A percentile compares a stretch with the other conserved stretches of the same genome.
Conservation (phyloP, 495 filamentous ascomycete species). For the Amorphotheca resinae region DNA sequence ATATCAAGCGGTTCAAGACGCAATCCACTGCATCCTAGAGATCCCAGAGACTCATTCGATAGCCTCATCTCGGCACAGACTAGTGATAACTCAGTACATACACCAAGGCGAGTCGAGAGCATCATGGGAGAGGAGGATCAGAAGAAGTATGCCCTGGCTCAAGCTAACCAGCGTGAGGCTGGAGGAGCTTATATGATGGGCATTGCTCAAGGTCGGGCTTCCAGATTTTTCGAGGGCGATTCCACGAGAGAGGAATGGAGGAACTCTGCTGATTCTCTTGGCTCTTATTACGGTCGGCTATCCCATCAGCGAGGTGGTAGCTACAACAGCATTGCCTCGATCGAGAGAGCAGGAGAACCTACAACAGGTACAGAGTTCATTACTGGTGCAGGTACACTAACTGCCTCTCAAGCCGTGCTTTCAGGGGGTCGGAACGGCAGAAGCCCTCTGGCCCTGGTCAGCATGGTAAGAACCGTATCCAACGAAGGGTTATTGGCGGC, state of each 20-base stretch:
- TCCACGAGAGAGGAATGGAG: conserved; percentile 32
- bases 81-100: conserved; percentile 49
- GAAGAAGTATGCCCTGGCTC: conserved; percentile 55
- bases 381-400: background rate
- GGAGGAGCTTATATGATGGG: conserved; percentile 36
- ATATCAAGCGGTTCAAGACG: conserved; percentile 22
- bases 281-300: conserved; percentile 9
- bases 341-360: background rate
- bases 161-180: conserved; percentile 42
- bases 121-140: conserved; percentile 71
- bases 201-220: conserved; percentile 37
- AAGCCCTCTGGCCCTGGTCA: conserved; percentile 5
- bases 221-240: conserved; percentile 40
- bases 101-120: conserved; percentile 69
- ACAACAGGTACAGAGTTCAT: background rate
- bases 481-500: background rate
- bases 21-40: conserved; percentile 42
- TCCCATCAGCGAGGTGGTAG: conserved; percentile 5
- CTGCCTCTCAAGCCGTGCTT: background rate
- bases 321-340: conserved; percentile 5
- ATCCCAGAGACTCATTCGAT: conserved; percentile 58
- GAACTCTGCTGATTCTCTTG: conserved; percentile 28
- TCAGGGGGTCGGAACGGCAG: conserved; percentile 1
- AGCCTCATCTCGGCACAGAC: conserved; percentile 50
- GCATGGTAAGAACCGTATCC: background rate